Percentiles rank a stretch among this genome's conserved stretches.
These are phyloP conservation scores for Skeletonema potamos DNA, from an alignment of 108 stramenopile species.

Conservation along the genomic window DNA sequence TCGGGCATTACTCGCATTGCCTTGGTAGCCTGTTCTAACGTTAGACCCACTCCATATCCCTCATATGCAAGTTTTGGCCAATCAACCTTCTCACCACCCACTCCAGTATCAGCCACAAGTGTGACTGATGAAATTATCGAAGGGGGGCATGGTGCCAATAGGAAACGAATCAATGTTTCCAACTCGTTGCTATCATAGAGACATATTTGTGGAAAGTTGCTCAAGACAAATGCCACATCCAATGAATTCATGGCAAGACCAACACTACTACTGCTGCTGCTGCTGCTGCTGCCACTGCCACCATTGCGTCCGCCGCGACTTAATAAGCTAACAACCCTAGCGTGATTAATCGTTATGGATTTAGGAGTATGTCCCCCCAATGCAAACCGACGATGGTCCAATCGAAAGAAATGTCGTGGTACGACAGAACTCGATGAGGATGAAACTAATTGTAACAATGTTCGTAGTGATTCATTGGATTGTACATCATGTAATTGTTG, in stretches of 20 bases:
- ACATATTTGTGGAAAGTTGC: conserved; percentile 47
- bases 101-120: conserved; percentile 26
- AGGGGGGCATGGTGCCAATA: conserved; percentile 38
- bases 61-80: conserved; percentile 28
- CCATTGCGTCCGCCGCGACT: background rate
- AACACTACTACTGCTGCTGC: background rate
- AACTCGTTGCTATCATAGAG: conserved; percentile 46
- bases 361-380: conserved; percentile 16
- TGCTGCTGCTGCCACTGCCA: background rate
- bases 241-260: conserved; percentile 15
- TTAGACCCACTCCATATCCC: conserved; percentile 57
- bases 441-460: conserved; percentile 13
- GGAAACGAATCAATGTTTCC: conserved; percentile 35
- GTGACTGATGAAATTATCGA: conserved; percentile 4
- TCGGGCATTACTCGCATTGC: conserved; percentile 50
- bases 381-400: conserved; percentile 24
- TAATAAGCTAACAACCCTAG: conserved; percentile 7
- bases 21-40: conserved; percentile 31
- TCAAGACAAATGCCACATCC: conserved; percentile 26
- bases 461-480: conserved; percentile 10
- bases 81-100: conserved; percentile 24
- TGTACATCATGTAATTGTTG: background rate
- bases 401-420: conserved; percentile 36
- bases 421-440: background rate
- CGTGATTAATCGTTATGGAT: conserved; percentile 11